Percentiles rank a stretch among this genome's conserved stretches.
Evolutionary conservation across 1,284 basidiomycete species (phyloP).

Genomic region (Trichosporon ovoides): DNA sequence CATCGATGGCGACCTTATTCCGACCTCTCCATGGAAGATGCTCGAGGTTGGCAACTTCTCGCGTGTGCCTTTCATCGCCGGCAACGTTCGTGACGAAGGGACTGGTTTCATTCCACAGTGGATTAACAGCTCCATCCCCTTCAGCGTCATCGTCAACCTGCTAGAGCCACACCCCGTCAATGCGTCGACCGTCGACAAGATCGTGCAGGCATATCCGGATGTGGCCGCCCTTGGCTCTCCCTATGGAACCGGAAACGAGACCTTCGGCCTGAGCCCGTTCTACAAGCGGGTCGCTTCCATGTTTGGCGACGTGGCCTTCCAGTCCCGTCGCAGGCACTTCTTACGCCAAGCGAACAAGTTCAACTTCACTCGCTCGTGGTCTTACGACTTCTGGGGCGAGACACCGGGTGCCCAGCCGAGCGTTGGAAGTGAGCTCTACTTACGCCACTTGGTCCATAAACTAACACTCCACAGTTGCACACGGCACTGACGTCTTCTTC

Average conservation of each 20-base stretch:
- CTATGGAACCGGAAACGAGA: conserved; percentile 41
- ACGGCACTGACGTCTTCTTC: conserved; percentile 32
- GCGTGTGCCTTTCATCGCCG: conserved; percentile 45
- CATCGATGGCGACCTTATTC: conserved; percentile 45
- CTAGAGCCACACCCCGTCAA: conserved; percentile 21
- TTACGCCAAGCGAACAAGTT: conserved; percentile 26
- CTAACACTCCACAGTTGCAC: conserved; percentile 4
- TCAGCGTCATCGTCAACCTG: conserved; percentile 22
- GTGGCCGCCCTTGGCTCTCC: conserved; percentile 34
- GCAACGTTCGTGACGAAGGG: conserved; percentile 44
- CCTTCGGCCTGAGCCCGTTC: conserved; percentile 29
- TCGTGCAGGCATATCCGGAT: conserved; percentile 32
- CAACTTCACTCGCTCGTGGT: conserved; percentile 31
- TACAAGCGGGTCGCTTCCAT: conserved; percentile 34
- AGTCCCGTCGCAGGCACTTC: conserved; percentile 32
- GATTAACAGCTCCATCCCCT: conserved; percentile 20
- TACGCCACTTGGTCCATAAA: not conserved
- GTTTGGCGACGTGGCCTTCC: conserved; percentile 34
- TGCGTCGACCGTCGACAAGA: conserved; percentile 15
- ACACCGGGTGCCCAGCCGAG: not conserved
- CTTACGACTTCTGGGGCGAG: conserved; percentile 32
- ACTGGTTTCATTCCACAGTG: conserved; percentile 20
- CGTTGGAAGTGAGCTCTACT: conserved; percentile 3
- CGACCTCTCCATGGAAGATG: conserved; percentile 34
- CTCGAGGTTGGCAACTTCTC: conserved; percentile 35